These are phyloP conservation scores for Colletotrichum shisoi DNA, from an alignment of 2,329 filamentous ascomycete genomes.

Conservation along the genomic window DNA sequence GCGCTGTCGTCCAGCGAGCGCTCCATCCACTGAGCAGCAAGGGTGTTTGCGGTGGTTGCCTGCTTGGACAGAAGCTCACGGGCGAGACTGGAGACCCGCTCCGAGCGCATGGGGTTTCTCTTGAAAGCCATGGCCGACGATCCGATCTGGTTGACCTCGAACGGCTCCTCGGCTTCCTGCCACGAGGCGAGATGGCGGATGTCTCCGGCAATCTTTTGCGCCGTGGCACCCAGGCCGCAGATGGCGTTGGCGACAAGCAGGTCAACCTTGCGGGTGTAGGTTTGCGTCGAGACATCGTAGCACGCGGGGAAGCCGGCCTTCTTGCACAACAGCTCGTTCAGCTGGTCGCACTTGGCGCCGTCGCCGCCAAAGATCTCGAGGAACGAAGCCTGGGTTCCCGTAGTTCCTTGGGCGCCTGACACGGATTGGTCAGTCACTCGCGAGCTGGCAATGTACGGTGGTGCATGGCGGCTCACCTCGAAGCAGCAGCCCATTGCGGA, in stretches of 20 bases:
- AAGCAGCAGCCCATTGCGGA: conserved; percentile 74
- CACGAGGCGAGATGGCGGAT: conserved; percentile 76
- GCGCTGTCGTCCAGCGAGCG: conserved; percentile 79
- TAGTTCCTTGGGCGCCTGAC: conserved; percentile 66
- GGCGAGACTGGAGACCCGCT: conserved; percentile 52
- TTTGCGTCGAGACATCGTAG: conserved; percentile 70
- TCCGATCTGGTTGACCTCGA: conserved; percentile 73
- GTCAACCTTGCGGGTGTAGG: conserved; percentile 79
- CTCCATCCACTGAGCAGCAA: conserved; percentile 53
- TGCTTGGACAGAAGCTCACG: conserved; percentile 40
- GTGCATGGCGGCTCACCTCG: conserved; percentile 54
- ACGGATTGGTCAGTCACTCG: too few relatives aligned
- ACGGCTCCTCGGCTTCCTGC: conserved; percentile 88
- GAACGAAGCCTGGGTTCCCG: conserved; percentile 81
- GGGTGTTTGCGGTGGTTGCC: conserved; percentile 45
- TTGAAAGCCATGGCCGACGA: conserved; percentile 52
- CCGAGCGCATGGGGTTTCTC: conserved; percentile 54
- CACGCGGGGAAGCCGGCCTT: conserved; percentile 62
- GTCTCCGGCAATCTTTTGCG: conserved; percentile 73
- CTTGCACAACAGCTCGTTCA: conserved; percentile 64
- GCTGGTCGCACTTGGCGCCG: conserved; percentile 57
- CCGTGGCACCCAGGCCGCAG: conserved; percentile 78
- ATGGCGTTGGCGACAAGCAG: conserved; percentile 82
- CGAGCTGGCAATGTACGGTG: too few relatives aligned
- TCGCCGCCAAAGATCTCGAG: conserved; percentile 63